These are phyloP conservation scores for Tulasnella calospora DNA, from an alignment of 768 basidiomycete species.

Conservation along the genomic window DNA sequence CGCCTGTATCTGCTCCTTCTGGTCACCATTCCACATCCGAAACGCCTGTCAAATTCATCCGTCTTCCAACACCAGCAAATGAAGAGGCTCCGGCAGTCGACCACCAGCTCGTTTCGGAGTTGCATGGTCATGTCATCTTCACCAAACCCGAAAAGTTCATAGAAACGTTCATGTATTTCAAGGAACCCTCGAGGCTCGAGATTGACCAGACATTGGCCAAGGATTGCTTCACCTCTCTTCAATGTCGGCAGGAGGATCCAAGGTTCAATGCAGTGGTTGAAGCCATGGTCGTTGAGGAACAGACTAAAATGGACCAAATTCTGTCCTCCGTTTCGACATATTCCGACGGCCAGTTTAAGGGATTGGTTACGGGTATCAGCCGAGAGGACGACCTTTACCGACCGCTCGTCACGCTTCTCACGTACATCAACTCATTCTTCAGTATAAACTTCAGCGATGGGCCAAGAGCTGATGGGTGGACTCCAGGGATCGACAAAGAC, in stretches of 20 bases:
- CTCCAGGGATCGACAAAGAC: background rate
- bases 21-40: background rate
- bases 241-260: background rate
- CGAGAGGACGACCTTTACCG: background rate
- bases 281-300: background rate
- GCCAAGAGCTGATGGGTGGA: background rate
- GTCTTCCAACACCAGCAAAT: background rate
- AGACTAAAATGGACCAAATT: background rate
- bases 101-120: background rate
- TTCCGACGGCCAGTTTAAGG: background rate
- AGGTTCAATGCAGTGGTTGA: background rate
- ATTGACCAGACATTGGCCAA: background rate
- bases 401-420: background rate
- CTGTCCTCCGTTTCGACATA: background rate
- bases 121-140: background rate
- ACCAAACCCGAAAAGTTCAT: background rate
- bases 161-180: background rate
- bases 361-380: background rate
- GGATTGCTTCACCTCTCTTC: background rate
- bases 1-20: background rate
- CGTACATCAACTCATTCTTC: background rate
- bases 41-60: background rate
- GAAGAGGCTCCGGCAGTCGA: background rate
- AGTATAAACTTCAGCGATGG: background rate
- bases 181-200: background rate